Conservation (phyloP, 345 rosid genomes). For the Gossypium thurberi region DNA sequence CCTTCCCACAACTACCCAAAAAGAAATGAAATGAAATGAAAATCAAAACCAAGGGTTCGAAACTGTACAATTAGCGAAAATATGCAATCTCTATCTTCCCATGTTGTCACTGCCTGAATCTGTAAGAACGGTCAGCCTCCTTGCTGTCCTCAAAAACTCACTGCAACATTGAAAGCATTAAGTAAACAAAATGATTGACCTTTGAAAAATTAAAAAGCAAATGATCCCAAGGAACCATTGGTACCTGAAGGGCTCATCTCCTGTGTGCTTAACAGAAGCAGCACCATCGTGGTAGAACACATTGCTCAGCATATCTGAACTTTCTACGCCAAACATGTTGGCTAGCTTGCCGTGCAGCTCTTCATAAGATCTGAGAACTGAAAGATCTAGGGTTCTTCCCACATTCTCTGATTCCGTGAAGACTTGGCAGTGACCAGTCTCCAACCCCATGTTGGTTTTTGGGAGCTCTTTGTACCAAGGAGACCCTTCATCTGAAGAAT, state of each 20-base stretch:
- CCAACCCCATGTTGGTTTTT: slow-evolving; percentile 35
- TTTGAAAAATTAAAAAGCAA: neutral
- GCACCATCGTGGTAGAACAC: slow-evolving; percentile 62
- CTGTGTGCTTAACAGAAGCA: slow-evolving; percentile 58
- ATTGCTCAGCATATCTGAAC: slow-evolving; percentile 57
- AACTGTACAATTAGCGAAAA: slow-evolving; percentile 32
- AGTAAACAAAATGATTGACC: neutral
- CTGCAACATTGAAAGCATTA: slow-evolving; percentile 34
- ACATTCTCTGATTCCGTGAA: slow-evolving; percentile 82
- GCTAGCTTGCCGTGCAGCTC: slow-evolving; percentile 62
- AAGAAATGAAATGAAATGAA: slow-evolving; percentile 8
- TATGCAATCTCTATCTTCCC: slow-evolving; percentile 32
- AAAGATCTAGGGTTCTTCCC: slow-evolving; percentile 74
- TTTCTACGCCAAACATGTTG: slow-evolving; percentile 60
- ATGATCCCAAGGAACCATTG: slow-evolving; percentile 17
- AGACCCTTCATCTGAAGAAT: slow-evolving; percentile 64
- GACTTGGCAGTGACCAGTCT: slow-evolving; percentile 77
- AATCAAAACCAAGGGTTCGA: slow-evolving; percentile 2
- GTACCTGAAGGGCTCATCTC: slow-evolving; percentile 82
- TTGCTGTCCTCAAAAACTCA: slow-evolving; percentile 75
- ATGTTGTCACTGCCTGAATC: slow-evolving; percentile 56
- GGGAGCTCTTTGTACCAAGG: slow-evolving; percentile 39
- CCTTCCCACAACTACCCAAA: slow-evolving; percentile 19
- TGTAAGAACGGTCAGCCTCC: slow-evolving; percentile 62
- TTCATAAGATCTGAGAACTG: slow-evolving; percentile 67